Evolutionary conservation across 1,139 yeast genomes (phyloP).

Genomic region (Saccharomyces pastorianus): DNA sequence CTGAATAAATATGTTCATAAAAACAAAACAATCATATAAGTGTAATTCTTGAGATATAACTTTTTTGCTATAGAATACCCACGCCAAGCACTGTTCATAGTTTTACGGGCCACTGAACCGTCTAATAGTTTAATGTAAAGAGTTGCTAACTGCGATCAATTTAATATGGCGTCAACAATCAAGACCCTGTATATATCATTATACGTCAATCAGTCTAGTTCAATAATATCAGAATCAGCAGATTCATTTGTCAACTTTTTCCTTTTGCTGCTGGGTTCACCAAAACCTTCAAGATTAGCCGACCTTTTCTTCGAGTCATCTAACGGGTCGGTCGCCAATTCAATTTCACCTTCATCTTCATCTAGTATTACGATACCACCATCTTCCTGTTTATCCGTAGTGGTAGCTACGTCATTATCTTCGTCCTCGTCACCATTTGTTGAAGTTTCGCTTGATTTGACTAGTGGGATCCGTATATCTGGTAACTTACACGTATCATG

Average conservation of each 20-base stretch:
- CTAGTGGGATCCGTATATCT: conserved; percentile 31
- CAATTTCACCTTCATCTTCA: conserved; percentile 7
- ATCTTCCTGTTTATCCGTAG: conserved; percentile 8
- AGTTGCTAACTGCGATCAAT: too few relatives aligned
- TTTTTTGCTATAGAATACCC: too few relatives aligned
- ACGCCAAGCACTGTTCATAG: too few relatives aligned
- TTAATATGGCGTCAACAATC: too few relatives aligned
- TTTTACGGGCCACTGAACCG: too few relatives aligned
- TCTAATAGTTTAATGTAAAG: too few relatives aligned
- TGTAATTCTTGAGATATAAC: too few relatives aligned
- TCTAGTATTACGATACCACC: conserved; percentile 10
- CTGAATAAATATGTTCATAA: too few relatives aligned
- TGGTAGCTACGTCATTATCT: neutral
- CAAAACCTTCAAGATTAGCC: neutral
- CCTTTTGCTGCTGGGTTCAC: neutral
- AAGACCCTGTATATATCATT: neutral
- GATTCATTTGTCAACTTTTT: neutral
- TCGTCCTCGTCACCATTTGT: conserved; percentile 12
- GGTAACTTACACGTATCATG: conserved; percentile 20
- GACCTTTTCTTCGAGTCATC: neutral
- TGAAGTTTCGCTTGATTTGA: conserved; percentile 15
- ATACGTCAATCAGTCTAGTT: neutral
- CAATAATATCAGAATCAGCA: neutral
- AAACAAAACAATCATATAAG: too few relatives aligned
- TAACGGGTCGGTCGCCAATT: neutral